Percentiles rank a stretch among this genome's conserved stretches.
Conservation (phyloP, 306 rosid genomes). For the Herpetospermum pedunculosum region DNA sequence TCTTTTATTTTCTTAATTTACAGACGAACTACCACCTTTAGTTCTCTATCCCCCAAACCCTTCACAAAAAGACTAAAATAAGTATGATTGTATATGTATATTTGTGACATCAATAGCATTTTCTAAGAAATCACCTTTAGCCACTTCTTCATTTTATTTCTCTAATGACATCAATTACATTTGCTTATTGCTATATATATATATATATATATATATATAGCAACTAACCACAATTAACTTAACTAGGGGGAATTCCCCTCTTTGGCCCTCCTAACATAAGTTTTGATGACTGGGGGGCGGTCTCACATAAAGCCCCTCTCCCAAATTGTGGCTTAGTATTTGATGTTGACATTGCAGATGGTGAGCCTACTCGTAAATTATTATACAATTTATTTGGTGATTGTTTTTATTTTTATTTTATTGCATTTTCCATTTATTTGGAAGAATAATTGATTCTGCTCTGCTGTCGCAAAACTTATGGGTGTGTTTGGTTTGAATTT, state of each 20-base stretch:
- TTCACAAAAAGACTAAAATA: no score
- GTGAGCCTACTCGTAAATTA: constrained; percentile 81
- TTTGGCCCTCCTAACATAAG: no score
- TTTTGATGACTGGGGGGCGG: no score
- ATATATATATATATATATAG: no score
- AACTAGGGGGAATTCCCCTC: no score
- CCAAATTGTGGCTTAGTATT: constrained; percentile 45
- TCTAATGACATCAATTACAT: constrained; percentile 2
- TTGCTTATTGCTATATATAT: constrained; percentile 4
- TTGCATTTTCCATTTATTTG: neutral
- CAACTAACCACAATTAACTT: no score
- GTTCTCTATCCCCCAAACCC: no score
- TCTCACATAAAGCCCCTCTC: constrained; percentile 12
- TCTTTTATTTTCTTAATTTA: no score
- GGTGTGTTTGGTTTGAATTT: no score
- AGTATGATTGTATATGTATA: no score
- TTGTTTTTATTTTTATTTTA: constrained; percentile 4
- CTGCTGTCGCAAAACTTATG: neutral
- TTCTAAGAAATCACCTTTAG: neutral
- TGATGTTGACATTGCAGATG: constrained; percentile 96
- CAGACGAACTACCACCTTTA: no score
- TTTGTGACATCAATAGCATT: constrained; percentile 3
- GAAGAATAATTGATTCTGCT: neutral
- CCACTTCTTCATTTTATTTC: neutral
- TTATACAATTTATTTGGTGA: constrained; percentile 83